A percentile compares a stretch with the other conserved stretches of the same genome.
These are phyloP conservation scores for Haberlea rhodopensis DNA, from an alignment of 257 asterid genomes.

Conservation along the genomic window DNA sequence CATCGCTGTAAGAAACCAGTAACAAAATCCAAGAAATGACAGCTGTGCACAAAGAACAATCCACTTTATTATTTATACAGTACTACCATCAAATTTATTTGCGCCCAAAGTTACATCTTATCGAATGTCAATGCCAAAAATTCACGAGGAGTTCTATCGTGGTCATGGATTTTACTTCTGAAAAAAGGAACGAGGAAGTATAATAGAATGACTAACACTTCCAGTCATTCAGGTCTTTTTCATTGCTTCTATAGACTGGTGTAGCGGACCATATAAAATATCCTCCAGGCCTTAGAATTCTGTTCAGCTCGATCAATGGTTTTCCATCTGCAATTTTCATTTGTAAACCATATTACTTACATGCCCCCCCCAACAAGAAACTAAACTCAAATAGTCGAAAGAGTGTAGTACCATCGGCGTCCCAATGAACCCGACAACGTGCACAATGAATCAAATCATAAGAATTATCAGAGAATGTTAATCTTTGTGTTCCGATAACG, in stretches of 20 bases:
- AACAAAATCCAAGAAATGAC: conserved; percentile 18
- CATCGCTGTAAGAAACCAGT: conserved; percentile 65
- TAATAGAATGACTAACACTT: conserved; percentile 46
- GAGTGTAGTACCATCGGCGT: conserved; percentile 64
- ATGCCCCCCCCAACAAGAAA: conserved; percentile 9
- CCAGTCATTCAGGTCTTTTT: conserved; percentile 70
- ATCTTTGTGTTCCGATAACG: conserved; percentile 82
- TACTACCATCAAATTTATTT: conserved; percentile 1
- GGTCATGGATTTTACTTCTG: conserved; percentile 4
- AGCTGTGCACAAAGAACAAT: conserved; percentile 12
- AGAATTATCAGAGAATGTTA: conserved; percentile 75
- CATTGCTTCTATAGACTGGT: conserved; percentile 76
- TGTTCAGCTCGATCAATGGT: conserved; percentile 86
- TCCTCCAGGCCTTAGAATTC: conserved; percentile 97
- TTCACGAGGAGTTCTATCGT: background rate
- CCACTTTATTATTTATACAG: background rate
- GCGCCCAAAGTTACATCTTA: background rate
- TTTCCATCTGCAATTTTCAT: conserved; percentile 67
- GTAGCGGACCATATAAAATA: conserved; percentile 95
- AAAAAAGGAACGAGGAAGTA: conserved; percentile 6
- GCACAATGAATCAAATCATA: conserved; percentile 93
- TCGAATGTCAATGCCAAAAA: no score
- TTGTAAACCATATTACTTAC: conserved; percentile 13
- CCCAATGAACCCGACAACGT: conserved; percentile 97
- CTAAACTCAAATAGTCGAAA: conserved; percentile 15